phyloP scores from a whole-genome alignment of 2,329 filamentous ascomycete species.

The Trichothecium sympodiale region DNA sequence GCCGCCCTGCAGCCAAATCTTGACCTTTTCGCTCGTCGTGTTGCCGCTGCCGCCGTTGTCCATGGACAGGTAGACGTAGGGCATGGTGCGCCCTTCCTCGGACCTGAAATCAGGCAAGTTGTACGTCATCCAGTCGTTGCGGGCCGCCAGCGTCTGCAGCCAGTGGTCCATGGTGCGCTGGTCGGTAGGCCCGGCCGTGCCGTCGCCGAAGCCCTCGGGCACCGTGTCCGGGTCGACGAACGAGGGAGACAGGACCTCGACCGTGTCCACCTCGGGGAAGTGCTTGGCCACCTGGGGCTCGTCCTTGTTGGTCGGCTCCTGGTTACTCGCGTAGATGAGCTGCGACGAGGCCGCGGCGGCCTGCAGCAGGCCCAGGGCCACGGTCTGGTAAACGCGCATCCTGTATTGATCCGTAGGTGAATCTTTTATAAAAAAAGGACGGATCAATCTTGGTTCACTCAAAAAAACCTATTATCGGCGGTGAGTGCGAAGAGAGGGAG shows the following conservation, averaged over 20 bases:
- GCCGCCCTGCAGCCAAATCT: conserved; percentile 14
- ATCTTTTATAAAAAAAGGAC: no score
- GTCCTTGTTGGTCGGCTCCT: conserved; percentile 12
- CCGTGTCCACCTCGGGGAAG: conserved; percentile 10
- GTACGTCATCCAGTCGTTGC: conserved; percentile 14
- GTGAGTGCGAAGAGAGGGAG: no score
- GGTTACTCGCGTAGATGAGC: conserved; percentile 15
- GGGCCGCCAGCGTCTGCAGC: conserved; percentile 10
- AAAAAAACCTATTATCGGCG: no score
- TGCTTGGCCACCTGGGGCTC: conserved; percentile 10
- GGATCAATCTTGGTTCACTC: no score
- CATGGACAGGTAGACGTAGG: conserved; percentile 10
- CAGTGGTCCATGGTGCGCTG: conserved; percentile 11
- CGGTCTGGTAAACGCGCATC: background rate
- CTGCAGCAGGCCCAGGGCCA: conserved; percentile 7
- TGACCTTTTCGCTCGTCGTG: conserved; percentile 12
- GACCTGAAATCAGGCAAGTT: conserved; percentile 9
- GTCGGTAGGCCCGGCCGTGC: conserved; percentile 16
- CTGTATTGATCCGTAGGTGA: no score
- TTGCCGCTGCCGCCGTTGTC: conserved; percentile 5
- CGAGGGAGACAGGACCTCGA: conserved; percentile 15
- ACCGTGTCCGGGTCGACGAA: conserved; percentile 12
- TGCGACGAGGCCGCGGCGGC: conserved; percentile 10
- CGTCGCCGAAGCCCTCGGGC: conserved; percentile 13
- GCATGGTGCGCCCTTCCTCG: conserved; percentile 12